A percentile compares a stretch with the other conserved stretches of the same genome.
phyloP scores from a whole-genome alignment of 345 rosid species.

The Heritiera littoralis region DNA sequence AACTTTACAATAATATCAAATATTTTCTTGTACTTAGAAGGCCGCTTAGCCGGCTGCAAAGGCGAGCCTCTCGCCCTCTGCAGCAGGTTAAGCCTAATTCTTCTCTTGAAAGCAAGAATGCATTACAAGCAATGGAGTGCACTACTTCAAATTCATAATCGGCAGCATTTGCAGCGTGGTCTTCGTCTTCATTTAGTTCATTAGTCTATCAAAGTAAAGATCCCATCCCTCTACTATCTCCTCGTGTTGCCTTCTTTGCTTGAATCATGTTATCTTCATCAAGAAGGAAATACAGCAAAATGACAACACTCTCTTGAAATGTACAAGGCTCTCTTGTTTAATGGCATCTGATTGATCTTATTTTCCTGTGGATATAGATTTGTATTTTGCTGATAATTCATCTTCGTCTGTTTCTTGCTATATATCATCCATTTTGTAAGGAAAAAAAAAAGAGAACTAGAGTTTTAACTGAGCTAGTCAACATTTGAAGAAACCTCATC shows the following conservation, averaged over 20 bases:
- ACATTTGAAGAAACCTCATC: too few species aligned
- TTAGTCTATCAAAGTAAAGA: slow-evolving; percentile 44
- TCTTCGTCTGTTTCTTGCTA: too few species aligned
- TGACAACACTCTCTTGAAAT: background rate
- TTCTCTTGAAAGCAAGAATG: background rate
- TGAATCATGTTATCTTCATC: background rate
- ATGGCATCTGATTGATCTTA: background rate
- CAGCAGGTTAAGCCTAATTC: slow-evolving; percentile 34
- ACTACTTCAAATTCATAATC: slow-evolving; percentile 3
- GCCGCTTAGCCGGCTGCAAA: slow-evolving; percentile 51
- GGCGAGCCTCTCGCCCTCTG: slow-evolving; percentile 64
- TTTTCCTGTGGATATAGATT: too few species aligned
- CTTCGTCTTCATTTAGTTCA: slow-evolving; percentile 39
- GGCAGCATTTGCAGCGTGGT: slow-evolving; percentile 10
- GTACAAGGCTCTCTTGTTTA: background rate
- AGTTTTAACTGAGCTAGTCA: too few species aligned
- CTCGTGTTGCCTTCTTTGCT: slow-evolving; percentile 61
- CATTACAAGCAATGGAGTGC: slow-evolving; percentile 23
- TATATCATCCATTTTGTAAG: too few species aligned
- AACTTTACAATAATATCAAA: too few species aligned
- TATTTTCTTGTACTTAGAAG: slow-evolving; percentile 38
- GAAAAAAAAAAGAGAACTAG: too few species aligned
- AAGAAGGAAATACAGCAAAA: background rate
- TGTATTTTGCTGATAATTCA: background rate
- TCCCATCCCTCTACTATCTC: slow-evolving; percentile 76